Evolutionary conservation across 2,329 filamentous ascomycete species (phyloP).

Genomic region (Arthrobotrys pseudoclavata): DNA sequence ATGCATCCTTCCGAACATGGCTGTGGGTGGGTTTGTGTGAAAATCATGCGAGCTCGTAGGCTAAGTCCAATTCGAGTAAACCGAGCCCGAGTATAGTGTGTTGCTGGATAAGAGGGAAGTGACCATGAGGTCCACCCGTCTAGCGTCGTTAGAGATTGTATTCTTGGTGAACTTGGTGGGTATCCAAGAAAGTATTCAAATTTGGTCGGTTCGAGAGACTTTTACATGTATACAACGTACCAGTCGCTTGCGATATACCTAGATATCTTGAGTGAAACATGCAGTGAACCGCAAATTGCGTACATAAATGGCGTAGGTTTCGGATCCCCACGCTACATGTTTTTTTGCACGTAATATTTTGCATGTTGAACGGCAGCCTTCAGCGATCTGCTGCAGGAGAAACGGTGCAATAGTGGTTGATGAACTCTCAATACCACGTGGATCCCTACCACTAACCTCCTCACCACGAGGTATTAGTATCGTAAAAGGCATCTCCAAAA

Average conservation of each 20-base stretch:
- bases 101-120: slow-evolving; percentile 26
- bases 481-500: slow-evolving; percentile 57
- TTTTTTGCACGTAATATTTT: slow-evolving; percentile 3
- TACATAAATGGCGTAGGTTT: slow-evolving; percentile 5
- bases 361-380: background rate
- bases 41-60: slow-evolving; percentile 49
- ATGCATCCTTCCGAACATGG: slow-evolving; percentile 54
- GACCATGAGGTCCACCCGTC: slow-evolving; percentile 7
- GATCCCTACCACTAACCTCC: slow-evolving; percentile 4
- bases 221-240: slow-evolving; percentile 11
- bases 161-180: slow-evolving; percentile 21
- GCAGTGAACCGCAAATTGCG: slow-evolving; percentile 35
- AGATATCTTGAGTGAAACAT: slow-evolving; percentile 49
- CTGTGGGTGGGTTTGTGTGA: slow-evolving; percentile 37
- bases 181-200: slow-evolving; percentile 13
- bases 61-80: slow-evolving; percentile 48
- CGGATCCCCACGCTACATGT: slow-evolving; percentile 9
- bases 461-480: background rate
- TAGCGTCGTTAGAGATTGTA: slow-evolving; percentile 25
- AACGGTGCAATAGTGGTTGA: slow-evolving; percentile 28
- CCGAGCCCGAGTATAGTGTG: slow-evolving; percentile 34
- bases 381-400: slow-evolving; percentile 32
- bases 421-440: slow-evolving; percentile 48
- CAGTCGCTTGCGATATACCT: slow-evolving; percentile 16
- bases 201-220: slow-evolving; percentile 23